phyloP scores from a whole-genome alignment of 345 rosid species.

The Eucalyptus fibrosa region DNA sequence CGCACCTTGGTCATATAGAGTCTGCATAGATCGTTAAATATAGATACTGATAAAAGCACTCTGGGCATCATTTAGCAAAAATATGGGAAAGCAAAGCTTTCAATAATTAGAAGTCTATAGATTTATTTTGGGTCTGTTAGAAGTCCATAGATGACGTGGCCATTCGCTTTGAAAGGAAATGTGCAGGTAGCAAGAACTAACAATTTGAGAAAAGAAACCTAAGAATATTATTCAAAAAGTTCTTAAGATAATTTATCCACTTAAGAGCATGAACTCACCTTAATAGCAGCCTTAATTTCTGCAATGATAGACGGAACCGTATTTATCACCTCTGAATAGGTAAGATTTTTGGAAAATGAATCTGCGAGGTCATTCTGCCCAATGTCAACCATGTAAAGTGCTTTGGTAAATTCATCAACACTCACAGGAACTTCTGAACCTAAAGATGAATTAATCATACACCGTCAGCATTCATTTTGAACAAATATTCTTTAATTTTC shows the following conservation, averaged over 20 bases:
- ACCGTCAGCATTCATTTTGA: background rate
- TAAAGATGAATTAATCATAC: background rate
- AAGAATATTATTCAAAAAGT: background rate
- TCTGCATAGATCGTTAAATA: background rate
- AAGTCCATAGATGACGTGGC: background rate
- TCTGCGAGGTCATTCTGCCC: conserved; percentile 80
- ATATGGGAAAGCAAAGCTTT: background rate
- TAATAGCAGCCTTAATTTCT: conserved; percentile 48
- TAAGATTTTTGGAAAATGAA: conserved; percentile 48
- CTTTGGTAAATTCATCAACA: conserved; percentile 41
- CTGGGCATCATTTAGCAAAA: background rate
- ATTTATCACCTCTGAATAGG: conserved; percentile 30
- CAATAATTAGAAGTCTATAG: background rate
- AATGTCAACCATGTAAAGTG: conserved; percentile 75
- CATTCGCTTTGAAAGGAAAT: background rate
- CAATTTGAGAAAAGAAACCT: background rate
- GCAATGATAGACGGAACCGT: conserved; percentile 38
- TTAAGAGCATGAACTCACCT: conserved; percentile 17
- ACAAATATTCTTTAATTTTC: background rate
- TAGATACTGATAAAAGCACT: background rate
- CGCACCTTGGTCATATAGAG: conserved; percentile 50
- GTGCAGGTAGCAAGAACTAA: background rate
- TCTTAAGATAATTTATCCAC: background rate
- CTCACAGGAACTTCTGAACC: conserved; percentile 27
- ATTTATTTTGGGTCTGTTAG: background rate